Percentiles rank a stretch among this genome's conserved stretches.
phyloP scores from a whole-genome alignment of 257 asterid species.

The Fraxinus excelsior region DNA sequence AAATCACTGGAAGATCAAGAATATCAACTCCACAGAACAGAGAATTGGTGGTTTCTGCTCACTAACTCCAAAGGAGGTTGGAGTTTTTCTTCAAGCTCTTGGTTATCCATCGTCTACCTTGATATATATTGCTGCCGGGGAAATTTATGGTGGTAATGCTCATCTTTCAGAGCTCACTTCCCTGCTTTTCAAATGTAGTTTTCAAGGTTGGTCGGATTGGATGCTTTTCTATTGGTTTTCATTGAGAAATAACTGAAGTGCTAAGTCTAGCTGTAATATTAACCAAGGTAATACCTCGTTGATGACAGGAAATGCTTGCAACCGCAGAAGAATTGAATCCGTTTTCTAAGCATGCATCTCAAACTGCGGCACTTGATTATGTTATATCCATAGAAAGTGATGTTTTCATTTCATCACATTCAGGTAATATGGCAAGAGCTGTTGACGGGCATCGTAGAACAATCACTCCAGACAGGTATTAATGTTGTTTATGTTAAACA shows the following conservation, averaged over 20 bases:
- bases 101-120: conserved; percentile 78
- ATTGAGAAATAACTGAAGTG: conserved; percentile 1
- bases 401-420: conserved; percentile 83
- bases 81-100: conserved; percentile 81
- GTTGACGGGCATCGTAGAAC: conserved; percentile 98
- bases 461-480: conserved; percentile 87
- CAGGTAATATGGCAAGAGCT: conserved; percentile 94
- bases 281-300: conserved; percentile 20
- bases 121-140: conserved; percentile 94
- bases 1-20: conserved; percentile 88
- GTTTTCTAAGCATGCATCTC: conserved; percentile 79
- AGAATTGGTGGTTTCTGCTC: conserved; percentile 88
- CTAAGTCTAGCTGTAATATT: conserved; percentile 24
- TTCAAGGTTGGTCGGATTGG: conserved; percentile 59
- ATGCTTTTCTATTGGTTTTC: conserved; percentile 6
- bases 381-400: conserved; percentile 81
- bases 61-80: conserved; percentile 94
- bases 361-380: conserved; percentile 95
- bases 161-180: conserved; percentile 85
- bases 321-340: conserved; percentile 60
- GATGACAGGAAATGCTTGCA: conserved; percentile 88
- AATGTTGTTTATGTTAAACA: conserved; percentile 6
- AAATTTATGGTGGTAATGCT: conserved; percentile 78
- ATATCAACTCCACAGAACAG: conserved; percentile 82
- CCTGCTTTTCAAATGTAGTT: conserved; percentile 73